Percentiles rank a stretch among this genome's conserved stretches.
Evolutionary conservation across 1,139 yeast species (phyloP).

Genomic region (Zygosaccharomyces sapae): DNA sequence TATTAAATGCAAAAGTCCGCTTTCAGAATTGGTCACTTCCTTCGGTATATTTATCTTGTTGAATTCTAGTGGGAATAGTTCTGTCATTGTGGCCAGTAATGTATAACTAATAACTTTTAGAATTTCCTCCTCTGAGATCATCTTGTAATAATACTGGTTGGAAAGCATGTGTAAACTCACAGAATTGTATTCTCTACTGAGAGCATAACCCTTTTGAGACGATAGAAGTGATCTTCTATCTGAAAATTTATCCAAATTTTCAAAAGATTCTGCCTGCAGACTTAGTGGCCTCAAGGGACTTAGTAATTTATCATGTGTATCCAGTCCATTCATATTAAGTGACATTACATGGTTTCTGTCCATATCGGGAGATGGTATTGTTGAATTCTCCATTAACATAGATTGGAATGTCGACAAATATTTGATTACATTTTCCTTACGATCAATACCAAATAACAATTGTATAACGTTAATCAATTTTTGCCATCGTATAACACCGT

Average conservation of each 20-base stretch:
- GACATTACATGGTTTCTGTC: conserved; percentile 2
- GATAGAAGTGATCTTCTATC: conserved; percentile 37
- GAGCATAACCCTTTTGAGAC: conserved; percentile 22
- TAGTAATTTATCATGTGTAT: conserved; percentile 18
- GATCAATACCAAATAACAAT: conserved; percentile 18
- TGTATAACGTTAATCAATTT: conserved; percentile 19
- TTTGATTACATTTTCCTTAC: conserved; percentile 19
- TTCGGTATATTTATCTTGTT: conserved; percentile 45
- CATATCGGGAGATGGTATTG: conserved; percentile 7
- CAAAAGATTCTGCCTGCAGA: conserved; percentile 38
- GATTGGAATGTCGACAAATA: conserved; percentile 22
- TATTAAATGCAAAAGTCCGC: conserved; percentile 53
- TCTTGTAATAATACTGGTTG: conserved; percentile 31
- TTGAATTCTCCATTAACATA: conserved; percentile 12
- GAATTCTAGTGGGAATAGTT: conserved; percentile 47
- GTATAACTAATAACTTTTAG: conserved; percentile 60
- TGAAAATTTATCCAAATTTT: conserved; percentile 37
- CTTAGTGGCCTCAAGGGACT: conserved; percentile 24
- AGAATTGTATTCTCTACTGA: conserved; percentile 13
- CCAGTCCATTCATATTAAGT: conserved; percentile 18
- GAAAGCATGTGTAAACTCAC: conserved; percentile 28
- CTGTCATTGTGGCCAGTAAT: conserved; percentile 69
- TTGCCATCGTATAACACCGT: conserved; percentile 21
- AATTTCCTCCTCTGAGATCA: conserved; percentile 47
- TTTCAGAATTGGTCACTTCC: conserved; percentile 52